Base-by-base conservation (phyloP, 2,329 filamentous ascomycete species). In the Fusarium sp. region DNA sequence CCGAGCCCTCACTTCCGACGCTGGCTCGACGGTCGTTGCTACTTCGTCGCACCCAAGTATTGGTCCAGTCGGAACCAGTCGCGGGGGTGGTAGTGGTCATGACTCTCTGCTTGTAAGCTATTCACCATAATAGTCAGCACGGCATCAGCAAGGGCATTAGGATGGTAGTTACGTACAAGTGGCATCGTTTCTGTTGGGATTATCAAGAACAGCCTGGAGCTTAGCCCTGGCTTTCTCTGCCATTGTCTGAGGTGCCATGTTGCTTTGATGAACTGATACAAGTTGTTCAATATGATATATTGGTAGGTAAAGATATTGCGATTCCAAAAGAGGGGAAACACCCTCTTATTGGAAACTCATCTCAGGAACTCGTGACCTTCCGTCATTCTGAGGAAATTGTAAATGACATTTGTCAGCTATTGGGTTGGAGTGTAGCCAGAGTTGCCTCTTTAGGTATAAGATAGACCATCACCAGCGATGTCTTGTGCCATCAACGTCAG, bases 191-290 rank as follows among this genome's bases (percentile, higher is more conserved):
- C 69, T 62, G 5, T 62, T 62, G 1, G 69, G 69, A 8, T 71
- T 37, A 1, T 71, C 69, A 4, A 71, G 68, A 2, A 71, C 65
- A 2, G 69, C 69, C 12, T 72, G 69, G 21, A 69, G 61, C 40
- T 72, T 69, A 37, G 65, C 69, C 30, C 63, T 69, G 27, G 69
- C 69, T 14, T 71, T 56, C n/a, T 71, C 69, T 32, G 69, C 57
- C 20, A 64, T 25, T 4, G 69, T 69, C 4, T 67, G 53, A 12
- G 69, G 68, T 13, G 68, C 68, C 68, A 72, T 71, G 2, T 11
- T 16, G 4, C 4, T 3, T 37, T 10, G 5, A 4, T 21, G 8
- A 13, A 21, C 6, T 16, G 21, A 13, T 63, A 21, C 7, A 54
- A 13, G 23, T 14, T 21, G 9, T 12, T 21, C 4, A 10, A 5